These are phyloP conservation scores for Skeletonema costatum DNA, from an alignment of 108 stramenopile species.

Conservation along the genomic window DNA sequence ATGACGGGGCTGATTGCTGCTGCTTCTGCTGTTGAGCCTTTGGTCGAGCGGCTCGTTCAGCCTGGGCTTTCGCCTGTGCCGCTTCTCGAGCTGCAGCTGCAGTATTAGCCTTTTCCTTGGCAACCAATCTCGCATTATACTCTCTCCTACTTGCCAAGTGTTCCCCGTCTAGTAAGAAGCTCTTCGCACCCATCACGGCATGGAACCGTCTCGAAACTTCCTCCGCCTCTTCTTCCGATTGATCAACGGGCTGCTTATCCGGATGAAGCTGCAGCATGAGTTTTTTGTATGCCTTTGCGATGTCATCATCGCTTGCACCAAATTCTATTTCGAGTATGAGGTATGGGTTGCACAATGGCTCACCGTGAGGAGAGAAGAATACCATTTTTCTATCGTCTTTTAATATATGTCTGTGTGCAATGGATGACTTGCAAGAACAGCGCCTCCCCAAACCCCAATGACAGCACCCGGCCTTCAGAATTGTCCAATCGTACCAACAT, in stretches of 20 bases:
- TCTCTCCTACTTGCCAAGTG: conserved; percentile 26
- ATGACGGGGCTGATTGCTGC: neutral
- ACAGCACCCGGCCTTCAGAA: too few relatives aligned
- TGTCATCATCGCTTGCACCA: conserved; percentile 58
- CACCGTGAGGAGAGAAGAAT: conserved; percentile 32
- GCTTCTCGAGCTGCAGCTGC: neutral
- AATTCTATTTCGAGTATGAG: conserved; percentile 54
- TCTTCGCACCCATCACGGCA: conserved; percentile 45
- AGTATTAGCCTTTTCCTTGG: conserved; percentile 1
- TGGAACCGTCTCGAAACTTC: conserved; percentile 26
- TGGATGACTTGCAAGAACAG: too few relatives aligned
- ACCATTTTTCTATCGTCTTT: conserved; percentile 13
- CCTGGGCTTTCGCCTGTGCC: neutral
- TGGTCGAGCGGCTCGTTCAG: neutral
- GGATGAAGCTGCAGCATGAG: conserved; percentile 81
- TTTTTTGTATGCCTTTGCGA: conserved; percentile 84
- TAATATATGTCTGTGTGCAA: neutral
- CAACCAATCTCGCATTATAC: conserved; percentile 44
- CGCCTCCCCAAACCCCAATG: too few relatives aligned
- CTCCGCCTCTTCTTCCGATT: conserved; percentile 42
- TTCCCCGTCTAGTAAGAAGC: conserved; percentile 42
- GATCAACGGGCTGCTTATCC: conserved; percentile 67
- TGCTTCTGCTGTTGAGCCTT: neutral
- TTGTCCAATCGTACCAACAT: too few relatives aligned
- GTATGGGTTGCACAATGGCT: conserved; percentile 59